Base-by-base conservation (phyloP, 768 basidiomycete species). In the Hemileccinum impolitum region DNA sequence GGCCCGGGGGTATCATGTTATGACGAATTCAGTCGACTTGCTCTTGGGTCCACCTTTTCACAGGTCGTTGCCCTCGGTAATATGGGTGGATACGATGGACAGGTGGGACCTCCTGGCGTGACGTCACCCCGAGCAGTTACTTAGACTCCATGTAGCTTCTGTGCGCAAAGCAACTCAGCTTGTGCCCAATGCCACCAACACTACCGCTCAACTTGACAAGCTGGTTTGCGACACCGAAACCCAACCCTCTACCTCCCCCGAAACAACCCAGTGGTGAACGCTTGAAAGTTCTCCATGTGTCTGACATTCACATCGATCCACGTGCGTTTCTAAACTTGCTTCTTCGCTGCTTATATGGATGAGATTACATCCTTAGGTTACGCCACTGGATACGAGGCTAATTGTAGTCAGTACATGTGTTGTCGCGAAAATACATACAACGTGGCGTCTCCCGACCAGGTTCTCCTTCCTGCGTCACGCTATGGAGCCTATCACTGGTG, bases 381-480 rank as follows among this genome's bases (percentile, higher is more conserved):
- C 46, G 72, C 81, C 8, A 87, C 76, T n/a, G 81, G 83, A 17
- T 66, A 82, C 10, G 86, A 87, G 64, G 84, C 79, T 1, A 84
- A 86, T 57, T 88, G 87, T 63, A 79, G 79, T 15, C 69, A 75
- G 23, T 78, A 76, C 25, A 62, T 78, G 23, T 90, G 87, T 62
- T 90, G 87, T 59, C 75, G 87, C 19, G 58, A 66, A 26, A 77
- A 79, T 48, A 68, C 68, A 14, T 66, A 67, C 61, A 83, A 84
- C 56, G 51, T 53, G 0, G 53, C 55, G 10, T 83, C 74, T 43
- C 81, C 78, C 0, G 71, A 82, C 48, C 61, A 55, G 10, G 64
- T 77, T 0, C 48, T 84, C 3, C 56, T 73, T 26, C 77, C 81
- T 26, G 87, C 87, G 2, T 77, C 87, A 12, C 76, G 85, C 26